A percentile compares a stretch with the other conserved stretches of the same genome.
These are phyloP conservation scores for Selenicereus undatus DNA, from an alignment of 148 eudicot species.

Conservation along the genomic window DNA sequence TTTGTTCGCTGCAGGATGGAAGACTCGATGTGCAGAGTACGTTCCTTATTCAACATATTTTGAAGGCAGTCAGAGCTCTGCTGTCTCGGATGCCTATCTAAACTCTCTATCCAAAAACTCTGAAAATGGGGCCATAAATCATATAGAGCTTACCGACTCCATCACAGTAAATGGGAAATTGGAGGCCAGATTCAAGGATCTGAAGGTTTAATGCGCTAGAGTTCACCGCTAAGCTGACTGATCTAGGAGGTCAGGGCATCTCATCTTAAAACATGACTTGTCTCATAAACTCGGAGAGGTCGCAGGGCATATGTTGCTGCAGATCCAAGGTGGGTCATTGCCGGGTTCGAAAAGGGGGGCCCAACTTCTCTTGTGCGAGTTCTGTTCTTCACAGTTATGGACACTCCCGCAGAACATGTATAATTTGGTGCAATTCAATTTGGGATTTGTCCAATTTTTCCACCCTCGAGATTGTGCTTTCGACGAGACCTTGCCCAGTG, in stretches of 20 bases:
- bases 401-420: constrained; percentile 36
- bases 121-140: constrained; percentile 46
- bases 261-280: constrained; percentile 12
- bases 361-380: constrained; percentile 5
- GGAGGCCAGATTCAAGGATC: constrained; percentile 47
- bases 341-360: constrained; percentile 1
- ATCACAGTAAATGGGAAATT: constrained; percentile 57
- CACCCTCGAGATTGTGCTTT: constrained; percentile 12
- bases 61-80: constrained; percentile 72
- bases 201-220: constrained; percentile 35
- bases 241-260: constrained; percentile 7
- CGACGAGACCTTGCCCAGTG: constrained; percentile 22
- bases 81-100: constrained; percentile 37
- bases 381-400: constrained; percentile 19
- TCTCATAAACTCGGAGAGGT: neutral
- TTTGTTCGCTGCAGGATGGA: constrained; percentile 70
- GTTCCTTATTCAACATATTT: constrained; percentile 83
- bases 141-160: constrained; percentile 23
- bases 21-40: constrained; percentile 64
- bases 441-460: constrained; percentile 22
- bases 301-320: constrained; percentile 1
- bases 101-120: constrained; percentile 31
- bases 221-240: neutral
- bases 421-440: constrained; percentile 25
- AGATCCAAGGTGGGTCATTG: neutral